Evolutionary conservation across 2,329 filamentous ascomycete genomes (phyloP), one percentile per base, ranked within the genome.

Genomic region (Trichoderma arundinaceum): DNA sequence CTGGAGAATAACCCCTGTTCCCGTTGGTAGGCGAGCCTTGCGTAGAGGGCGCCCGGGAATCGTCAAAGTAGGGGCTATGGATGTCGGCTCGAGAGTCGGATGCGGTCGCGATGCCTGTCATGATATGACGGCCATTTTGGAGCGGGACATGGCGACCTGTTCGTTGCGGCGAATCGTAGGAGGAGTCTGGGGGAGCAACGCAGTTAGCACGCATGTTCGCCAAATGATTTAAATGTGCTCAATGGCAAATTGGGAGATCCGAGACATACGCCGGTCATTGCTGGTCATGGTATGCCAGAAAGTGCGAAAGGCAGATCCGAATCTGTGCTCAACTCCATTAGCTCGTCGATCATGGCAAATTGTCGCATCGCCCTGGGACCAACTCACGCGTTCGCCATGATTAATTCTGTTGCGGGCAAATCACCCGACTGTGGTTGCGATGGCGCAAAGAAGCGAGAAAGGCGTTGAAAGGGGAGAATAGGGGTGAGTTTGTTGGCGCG

Each of bases 251-350:
- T n/a, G 12, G n/a, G 28, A 12, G 57, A 15, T 17, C 12, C 10
- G 61, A 61, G n/a, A 68, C 87, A 75, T 80, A 90, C 87, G 87
- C 79, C 87, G 81, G 77, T 90, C 87, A 81, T 90, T 83, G 72
- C 87, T 90, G 79, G 87, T 90, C 86, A 90, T 95, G 72, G 91
- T 88, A 84, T 98, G 95, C 95, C 95, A 99, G 82, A 99, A 94
- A 68, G 91, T 91, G 80, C 91, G 91, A 80, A 95, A 91, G 79
- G 90, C 88, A 72, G 85, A 85, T 72, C 87, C 85, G 75, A 94
- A 78, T 74, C 90, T 90, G 49, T 57, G 33, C 28, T n/a, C 28
- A 51, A 33, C 22, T 41, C 41, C 32, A 49, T 62, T 68, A 68
- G 64, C 46, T 39, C 19, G 57, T 15, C 17, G 15, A 38, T 54